A percentile compares a stretch with the other conserved stretches of the same genome.
Evolutionary conservation across 2,329 filamentous ascomycete species (phyloP).

Genomic region (Furcasterigmium furcatum): DNA sequence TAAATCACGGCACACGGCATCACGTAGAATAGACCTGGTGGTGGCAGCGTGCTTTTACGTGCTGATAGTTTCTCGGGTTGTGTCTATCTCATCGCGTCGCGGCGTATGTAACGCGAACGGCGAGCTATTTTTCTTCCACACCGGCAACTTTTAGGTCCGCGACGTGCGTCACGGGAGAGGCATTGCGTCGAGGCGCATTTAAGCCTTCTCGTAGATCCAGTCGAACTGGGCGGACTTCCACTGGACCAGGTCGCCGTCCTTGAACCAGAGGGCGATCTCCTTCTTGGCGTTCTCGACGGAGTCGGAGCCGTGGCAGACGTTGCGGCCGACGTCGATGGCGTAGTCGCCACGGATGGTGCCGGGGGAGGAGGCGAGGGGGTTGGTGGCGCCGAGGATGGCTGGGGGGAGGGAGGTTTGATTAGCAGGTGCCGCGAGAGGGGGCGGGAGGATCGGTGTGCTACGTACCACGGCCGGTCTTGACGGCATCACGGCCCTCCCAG

Average conservation of each 20-base stretch:
- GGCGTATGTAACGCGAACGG: no score
- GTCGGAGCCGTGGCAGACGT: constrained; percentile 99
- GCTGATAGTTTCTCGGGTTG: constrained; percentile 3
- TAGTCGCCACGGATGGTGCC: constrained; percentile 98
- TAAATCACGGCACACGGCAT: constrained; percentile 7
- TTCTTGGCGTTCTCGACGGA: constrained; percentile 98
- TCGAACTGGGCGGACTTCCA: constrained; percentile 83
- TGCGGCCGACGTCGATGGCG: constrained; percentile 80
- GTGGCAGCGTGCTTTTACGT: not conserved
- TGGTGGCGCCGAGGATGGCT: constrained; percentile 97
- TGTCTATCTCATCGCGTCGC: not conserved
- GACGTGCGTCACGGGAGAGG: no score
- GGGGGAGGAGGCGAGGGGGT: constrained; percentile 89
- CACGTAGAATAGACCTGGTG: constrained; percentile 4
- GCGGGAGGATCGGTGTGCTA: constrained; percentile 16
- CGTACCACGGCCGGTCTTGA: constrained; percentile 94
- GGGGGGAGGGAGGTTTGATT: constrained; percentile 7
- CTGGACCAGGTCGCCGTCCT: constrained; percentile 75
- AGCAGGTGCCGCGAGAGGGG: not conserved
- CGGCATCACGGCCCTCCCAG: constrained; percentile 97
- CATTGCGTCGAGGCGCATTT: constrained; percentile 18
- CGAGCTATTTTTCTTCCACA: no score
- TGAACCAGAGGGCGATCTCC: constrained; percentile 99
- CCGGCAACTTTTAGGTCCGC: no score
- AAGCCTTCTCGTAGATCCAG: constrained; percentile 96